Percentiles rank a stretch among this genome's conserved stretches.
Evolutionary conservation across 2,329 filamentous ascomycete genomes (phyloP).

Genomic region (Sporothrix inflata): DNA sequence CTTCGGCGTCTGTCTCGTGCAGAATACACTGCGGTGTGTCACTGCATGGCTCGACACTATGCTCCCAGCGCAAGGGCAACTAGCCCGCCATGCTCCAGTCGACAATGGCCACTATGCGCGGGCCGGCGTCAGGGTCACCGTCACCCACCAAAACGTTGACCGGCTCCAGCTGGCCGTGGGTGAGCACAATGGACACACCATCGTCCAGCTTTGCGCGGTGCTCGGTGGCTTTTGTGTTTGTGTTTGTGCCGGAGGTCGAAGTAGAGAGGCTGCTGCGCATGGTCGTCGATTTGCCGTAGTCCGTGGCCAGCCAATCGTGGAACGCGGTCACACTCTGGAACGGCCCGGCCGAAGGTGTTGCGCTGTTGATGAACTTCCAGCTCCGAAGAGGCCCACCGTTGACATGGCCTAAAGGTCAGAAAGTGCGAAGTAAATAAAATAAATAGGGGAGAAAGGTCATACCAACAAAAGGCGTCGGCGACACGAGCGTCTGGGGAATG

Average conservation of each 20-base stretch:
- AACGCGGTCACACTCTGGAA: conserved; percentile 36
- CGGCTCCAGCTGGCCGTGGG: conserved; percentile 10
- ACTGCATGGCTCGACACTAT: conserved; percentile 35
- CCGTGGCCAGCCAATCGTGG: conserved; percentile 36
- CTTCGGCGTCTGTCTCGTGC: neutral
- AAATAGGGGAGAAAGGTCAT: neutral
- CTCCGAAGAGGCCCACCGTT: conserved; percentile 32
- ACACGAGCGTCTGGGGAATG: conserved; percentile 24
- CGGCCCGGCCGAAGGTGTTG: conserved; percentile 35
- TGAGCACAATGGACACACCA: neutral
- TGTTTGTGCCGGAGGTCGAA: too few relatives aligned
- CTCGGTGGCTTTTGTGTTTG: too few relatives aligned
- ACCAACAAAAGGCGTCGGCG: conserved; percentile 22
- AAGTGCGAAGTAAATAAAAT: too few relatives aligned
- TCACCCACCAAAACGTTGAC: conserved; percentile 2
- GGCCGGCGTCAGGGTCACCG: neutral
- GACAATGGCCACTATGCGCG: conserved; percentile 37
- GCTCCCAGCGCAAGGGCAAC: conserved; percentile 44
- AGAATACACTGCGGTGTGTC: neutral
- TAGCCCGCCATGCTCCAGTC: conserved; percentile 45
- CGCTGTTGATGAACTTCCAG: conserved; percentile 33
- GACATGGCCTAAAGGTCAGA: conserved; percentile 25
- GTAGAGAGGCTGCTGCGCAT: neutral
- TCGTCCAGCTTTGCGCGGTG: neutral
- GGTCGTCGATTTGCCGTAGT: neutral